These are phyloP conservation scores for Trichomonascus vanleenenianus DNA, from an alignment of 805 yeast species.

Conservation along the genomic window DNA sequence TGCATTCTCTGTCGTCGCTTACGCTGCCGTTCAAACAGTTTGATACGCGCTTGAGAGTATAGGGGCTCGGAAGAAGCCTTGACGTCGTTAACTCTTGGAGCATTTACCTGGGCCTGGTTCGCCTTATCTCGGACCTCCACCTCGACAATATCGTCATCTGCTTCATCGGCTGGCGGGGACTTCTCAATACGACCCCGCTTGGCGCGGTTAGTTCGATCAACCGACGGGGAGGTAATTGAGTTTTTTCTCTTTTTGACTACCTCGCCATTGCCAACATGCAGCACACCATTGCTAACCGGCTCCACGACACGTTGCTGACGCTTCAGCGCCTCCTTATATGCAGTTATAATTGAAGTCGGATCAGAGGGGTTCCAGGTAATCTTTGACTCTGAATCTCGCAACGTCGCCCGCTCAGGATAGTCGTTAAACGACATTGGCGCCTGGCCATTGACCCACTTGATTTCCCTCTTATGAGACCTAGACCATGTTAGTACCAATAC, in stretches of 20 bases:
- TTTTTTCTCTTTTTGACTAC: background rate
- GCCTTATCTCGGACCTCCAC: background rate
- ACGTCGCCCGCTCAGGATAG: background rate
- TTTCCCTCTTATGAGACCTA: background rate
- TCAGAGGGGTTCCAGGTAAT: constrained; percentile 18
- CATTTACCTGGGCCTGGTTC: background rate
- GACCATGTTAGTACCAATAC: background rate
- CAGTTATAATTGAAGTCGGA: constrained; percentile 21
- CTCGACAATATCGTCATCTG: background rate
- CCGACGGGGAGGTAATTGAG: background rate
- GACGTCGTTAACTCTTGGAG: background rate
- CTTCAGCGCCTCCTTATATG: constrained; percentile 23
- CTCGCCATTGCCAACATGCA: background rate
- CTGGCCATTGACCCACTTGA: constrained; percentile 6
- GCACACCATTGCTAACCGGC: background rate
- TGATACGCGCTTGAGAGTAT: too few species aligned
- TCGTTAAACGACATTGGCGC: constrained; percentile 8
- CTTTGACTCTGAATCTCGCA: background rate
- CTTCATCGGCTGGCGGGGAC: background rate
- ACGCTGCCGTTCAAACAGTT: too few species aligned
- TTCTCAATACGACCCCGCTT: background rate
- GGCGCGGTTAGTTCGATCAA: background rate
- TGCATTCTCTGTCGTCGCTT: background rate
- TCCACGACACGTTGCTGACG: background rate
- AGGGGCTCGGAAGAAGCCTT: too few species aligned